A percentile compares a stretch with the other conserved stretches of the same genome.
Conservation (phyloP, 2,329 filamentous ascomycete species). For the Aaosphaeria arxii region DNA sequence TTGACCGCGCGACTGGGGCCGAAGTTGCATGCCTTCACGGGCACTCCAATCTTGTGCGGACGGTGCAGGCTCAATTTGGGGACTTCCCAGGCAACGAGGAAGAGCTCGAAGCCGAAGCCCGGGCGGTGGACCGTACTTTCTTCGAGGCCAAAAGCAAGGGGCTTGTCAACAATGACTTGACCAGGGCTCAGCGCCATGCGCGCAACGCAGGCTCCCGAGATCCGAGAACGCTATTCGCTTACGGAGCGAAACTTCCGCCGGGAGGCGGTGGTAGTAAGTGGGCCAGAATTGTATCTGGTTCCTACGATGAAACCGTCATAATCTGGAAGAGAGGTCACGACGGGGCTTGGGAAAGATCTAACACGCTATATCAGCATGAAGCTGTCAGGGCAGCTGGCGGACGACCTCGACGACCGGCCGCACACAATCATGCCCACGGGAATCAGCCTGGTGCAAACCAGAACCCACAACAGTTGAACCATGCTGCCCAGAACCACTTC, state of each 20-base stretch:
- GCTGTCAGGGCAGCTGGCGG: constrained; percentile 52
- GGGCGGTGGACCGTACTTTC: constrained; percentile 69
- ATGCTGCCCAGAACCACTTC: constrained; percentile 19
- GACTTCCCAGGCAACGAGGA: constrained; percentile 78
- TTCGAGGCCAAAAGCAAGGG: constrained; percentile 56
- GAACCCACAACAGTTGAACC: constrained; percentile 15
- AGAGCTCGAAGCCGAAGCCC: constrained; percentile 71
- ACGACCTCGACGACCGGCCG: constrained; percentile 27
- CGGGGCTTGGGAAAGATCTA: constrained; percentile 78
- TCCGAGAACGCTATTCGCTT: constrained; percentile 72
- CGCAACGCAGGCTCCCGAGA: constrained; percentile 70
- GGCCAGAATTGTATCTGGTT: constrained; percentile 93
- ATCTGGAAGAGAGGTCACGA: constrained; percentile 88
- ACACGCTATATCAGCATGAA: constrained; percentile 72
- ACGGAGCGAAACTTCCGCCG: constrained; percentile 83
- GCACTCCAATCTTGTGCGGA: constrained; percentile 82
- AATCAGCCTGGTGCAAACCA: constrained; percentile 12
- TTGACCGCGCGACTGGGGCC: constrained; percentile 78
- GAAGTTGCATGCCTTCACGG: constrained; percentile 85
- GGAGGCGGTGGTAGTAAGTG: constrained; percentile 87
- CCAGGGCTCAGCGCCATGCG: constrained; percentile 30
- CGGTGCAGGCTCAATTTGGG: constrained; percentile 91
- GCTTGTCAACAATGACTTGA: constrained; percentile 30
- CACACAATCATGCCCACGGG: constrained; percentile 14
- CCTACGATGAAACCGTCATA: constrained; percentile 93